These are phyloP conservation scores for Sclerotinia subarctica DNA, from an alignment of 2,329 filamentous ascomycete species.

Conservation along the genomic window DNA sequence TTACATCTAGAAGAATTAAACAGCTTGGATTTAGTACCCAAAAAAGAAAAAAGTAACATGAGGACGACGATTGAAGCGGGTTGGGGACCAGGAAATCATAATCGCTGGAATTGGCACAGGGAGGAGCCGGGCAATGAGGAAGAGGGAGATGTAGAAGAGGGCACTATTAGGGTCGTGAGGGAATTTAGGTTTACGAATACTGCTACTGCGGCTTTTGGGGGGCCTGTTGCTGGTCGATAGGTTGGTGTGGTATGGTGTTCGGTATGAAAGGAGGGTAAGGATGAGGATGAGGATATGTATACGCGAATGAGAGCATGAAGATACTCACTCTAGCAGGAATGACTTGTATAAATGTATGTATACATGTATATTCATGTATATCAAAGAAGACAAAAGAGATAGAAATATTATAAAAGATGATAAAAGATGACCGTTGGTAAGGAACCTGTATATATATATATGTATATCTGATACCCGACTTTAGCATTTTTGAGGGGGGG, in stretches of 20 bases:
- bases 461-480: too few relatives aligned
- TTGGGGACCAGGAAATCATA: neutral
- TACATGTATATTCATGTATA: neutral
- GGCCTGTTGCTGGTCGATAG: constrained; percentile 6
- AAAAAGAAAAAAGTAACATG: constrained; percentile 14
- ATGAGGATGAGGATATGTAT: neutral
- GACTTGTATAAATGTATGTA: too few relatives aligned
- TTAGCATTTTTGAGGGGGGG: too few relatives aligned
- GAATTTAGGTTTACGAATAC: constrained; percentile 14
- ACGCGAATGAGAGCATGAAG: neutral
- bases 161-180: constrained; percentile 8
- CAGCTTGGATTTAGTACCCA: constrained; percentile 6
- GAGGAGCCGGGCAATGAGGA: neutral
- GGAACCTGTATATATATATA: neutral
- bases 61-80: constrained; percentile 7
- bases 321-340: too few relatives aligned
- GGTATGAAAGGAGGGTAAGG: too few relatives aligned
- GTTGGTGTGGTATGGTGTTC: too few relatives aligned
- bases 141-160: neutral
- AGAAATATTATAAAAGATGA: too few relatives aligned
- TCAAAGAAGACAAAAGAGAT: neutral
- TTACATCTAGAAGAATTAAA: too few relatives aligned
- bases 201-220: neutral
- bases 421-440: too few relatives aligned
- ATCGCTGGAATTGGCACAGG: neutral